Base-by-base conservation (phyloP, 192 early-diverging fungal genomes). In the Backusella luteola region DNA sequence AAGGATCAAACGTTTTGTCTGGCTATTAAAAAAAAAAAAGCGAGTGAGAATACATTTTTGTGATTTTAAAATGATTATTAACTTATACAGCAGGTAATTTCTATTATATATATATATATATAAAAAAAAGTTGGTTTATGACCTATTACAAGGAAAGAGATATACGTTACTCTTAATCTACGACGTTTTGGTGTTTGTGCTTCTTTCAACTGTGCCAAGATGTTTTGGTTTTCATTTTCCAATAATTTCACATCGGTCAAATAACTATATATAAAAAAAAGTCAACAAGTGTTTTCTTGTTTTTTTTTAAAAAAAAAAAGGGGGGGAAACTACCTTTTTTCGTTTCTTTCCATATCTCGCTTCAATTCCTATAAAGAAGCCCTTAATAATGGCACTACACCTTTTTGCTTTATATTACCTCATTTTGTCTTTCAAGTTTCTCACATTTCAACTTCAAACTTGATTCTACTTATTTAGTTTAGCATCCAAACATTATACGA, bases 51-150 rank as follows among this genome's bases (percentile, higher is more conserved):
- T 9, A 23, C 0, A 23, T 5, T 56, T 21, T 56, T 56, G 53
- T 56, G 1, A 56, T 23, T 56, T 26, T 56, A 56, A 23, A 6
- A 56, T 2, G 7, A 56, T 9, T 26, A 56, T 49, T 49, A 49
- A 49, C 53, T 59, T 59, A 23, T 59, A 59, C 53, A 59, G 53
- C n/a, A 11, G 53, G 53, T 59, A 59, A 59, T 26, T 59, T 59
- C 53, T 59, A 21, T 23, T 1, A 21, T 21, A 52, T 52, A 52
- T 29, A 29, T 29, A n/a, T n/a, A n/a, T n/a, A n/a, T n/a, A n/a
- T n/a, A 19, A 49, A 15, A 49, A n/a, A 19, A n/a, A 49, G 17
- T 17, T 17, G 6, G 42, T 44, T 49, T 49, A 6, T 49, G 19
- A 49, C 6, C 46, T 17, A 39, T 11, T 49, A 49, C 5, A 49